Conservation (phyloP, 2,329 filamentous ascomycete genomes). For the Colletotrichum sp. region DNA sequence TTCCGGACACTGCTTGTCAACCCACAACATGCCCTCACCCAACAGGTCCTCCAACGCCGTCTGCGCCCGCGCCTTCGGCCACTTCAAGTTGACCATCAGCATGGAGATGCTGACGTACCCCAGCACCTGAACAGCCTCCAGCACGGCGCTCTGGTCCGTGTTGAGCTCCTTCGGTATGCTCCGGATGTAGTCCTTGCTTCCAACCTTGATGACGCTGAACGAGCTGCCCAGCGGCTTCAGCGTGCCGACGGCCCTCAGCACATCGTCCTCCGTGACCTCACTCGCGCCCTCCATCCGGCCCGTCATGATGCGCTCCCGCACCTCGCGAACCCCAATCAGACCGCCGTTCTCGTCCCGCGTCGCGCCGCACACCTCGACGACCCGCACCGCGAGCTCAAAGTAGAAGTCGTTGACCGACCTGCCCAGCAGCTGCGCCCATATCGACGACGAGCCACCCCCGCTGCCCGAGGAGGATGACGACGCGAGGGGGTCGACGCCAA, state of each 20-base stretch:
- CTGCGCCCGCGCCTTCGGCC: constrained; percentile 83
- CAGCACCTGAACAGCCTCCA: constrained; percentile 88
- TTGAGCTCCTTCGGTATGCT: constrained; percentile 96
- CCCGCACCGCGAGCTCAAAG: constrained; percentile 93
- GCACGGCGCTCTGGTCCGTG: constrained; percentile 88
- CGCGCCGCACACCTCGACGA: constrained; percentile 89
- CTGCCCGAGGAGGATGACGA: constrained; percentile 40
- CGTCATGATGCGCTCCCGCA: constrained; percentile 75
- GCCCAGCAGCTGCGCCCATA: constrained; percentile 93
- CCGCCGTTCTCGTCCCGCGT: constrained; percentile 93
- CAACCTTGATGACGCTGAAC: constrained; percentile 84
- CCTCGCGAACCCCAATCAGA: constrained; percentile 82
- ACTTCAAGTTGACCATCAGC: constrained; percentile 83
- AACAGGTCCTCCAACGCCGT: constrained; percentile 92
- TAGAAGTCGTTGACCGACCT: constrained; percentile 97
- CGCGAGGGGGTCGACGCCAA: constrained; percentile 92
- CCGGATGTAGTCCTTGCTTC: constrained; percentile 84
- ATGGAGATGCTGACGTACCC: constrained; percentile 91
- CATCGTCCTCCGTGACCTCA: constrained; percentile 89
- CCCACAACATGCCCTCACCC: constrained; percentile 89
- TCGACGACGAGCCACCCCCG: constrained; percentile 62
- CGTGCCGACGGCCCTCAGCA: constrained; percentile 86
- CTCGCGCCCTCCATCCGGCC: constrained; percentile 78
- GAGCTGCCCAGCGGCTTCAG: constrained; percentile 87
- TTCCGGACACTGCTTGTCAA: constrained; percentile 84